Base-by-base conservation (phyloP, 1,139 yeast genomes). In the Hemisphaericaspora xylanilytica region DNA sequence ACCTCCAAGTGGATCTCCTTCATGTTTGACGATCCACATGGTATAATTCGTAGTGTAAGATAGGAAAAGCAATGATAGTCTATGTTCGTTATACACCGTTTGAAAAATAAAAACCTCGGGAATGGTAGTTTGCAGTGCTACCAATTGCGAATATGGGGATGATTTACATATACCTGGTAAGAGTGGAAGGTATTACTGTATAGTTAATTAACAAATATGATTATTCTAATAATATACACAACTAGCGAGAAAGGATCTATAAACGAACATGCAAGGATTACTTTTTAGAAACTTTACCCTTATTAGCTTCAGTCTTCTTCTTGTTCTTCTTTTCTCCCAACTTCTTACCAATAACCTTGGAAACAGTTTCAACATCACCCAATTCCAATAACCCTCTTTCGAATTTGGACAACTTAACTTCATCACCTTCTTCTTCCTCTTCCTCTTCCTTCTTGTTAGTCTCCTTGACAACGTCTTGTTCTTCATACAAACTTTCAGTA, bases 381-480 rank as follows among this genome's bases (percentile, higher is more conserved):
- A 89, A 78, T 65, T 88, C 96, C 56, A 85, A 74, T 66, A 89
- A 76, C 35, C 88, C 87, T 56, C 74, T 75, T 53, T 87, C 95
- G 61, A 85, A 85, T 21, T 75, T 69, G 38, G 85, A 68, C 40
- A 81, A 67, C 46, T 68, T 70, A 40, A 67, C 65, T n/a, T 36
- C 41, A 33, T 62, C 55, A 31, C 49, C 62, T 30, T 64, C 67
- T 36, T 68, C 66, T 36, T 44, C 21, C 8, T 5, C 42, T n/a
- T 41, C 33, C 13, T 47, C 46, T 18, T 56, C 42, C 11, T 41
- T 33, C 13, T 47, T 45, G 16, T 56, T 53, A 36, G 55, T 63
- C 21, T 48, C 56, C n/a, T 45, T 51, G 22, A 52, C 59, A 29
- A 51, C 46, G 27, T 58, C 53, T 12, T 55, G 56, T 12, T 63